Evolutionary conservation across 2,329 filamentous ascomycete genomes (phyloP), one percentile per base, ranked within the genome.

Genomic region (Xylaria hypoxylon): DNA sequence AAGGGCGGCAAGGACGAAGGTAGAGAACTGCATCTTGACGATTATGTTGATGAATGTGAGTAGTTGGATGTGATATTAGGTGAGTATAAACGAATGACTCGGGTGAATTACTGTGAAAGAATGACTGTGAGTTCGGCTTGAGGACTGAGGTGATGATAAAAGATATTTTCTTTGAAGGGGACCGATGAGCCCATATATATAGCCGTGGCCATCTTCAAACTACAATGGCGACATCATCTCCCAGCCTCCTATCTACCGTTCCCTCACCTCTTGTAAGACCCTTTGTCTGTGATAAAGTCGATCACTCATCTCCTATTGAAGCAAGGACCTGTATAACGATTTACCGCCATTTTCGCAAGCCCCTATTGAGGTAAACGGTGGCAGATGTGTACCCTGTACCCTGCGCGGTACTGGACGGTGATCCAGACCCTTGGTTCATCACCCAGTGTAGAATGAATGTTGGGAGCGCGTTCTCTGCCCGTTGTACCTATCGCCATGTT

Each of bases 21-120:
- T 77, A 61, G 72, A 68, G 75, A 77, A 77, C 72, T 76, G 75
- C 76, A 78, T 78, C 65, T 64, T 77, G 69, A 52, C 64, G 56
- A 55, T 62, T 55, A 40, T 59, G 50, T 42, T 52, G 26, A 24
- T 7, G 48, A 19, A 17, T 48, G n/a, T n/a, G n/a, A 11, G 48
- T 62, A 22, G n/a, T 40, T 57, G 31, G 24, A n/a, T 31, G 28
- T 64, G 19, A n/a, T 13, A 28, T 65, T 47, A 28, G 35, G 19
- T 48, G 2, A 5, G n/a, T 44, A 57, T 50, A 13, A 69, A 69
- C 57, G 69, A 71, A 58, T 64, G 68, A 70, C 68, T 69, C 42
- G 33, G 28, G 61, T 71, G 51, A 66, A 65, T 33, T 65, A 33
- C 2, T 33, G 31, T 62, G 28, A 70, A 62, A n/a, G 68, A 67